Conservation (phyloP, 495 filamentous ascomycete species). For the Stereocaulon alpinum region DNA sequence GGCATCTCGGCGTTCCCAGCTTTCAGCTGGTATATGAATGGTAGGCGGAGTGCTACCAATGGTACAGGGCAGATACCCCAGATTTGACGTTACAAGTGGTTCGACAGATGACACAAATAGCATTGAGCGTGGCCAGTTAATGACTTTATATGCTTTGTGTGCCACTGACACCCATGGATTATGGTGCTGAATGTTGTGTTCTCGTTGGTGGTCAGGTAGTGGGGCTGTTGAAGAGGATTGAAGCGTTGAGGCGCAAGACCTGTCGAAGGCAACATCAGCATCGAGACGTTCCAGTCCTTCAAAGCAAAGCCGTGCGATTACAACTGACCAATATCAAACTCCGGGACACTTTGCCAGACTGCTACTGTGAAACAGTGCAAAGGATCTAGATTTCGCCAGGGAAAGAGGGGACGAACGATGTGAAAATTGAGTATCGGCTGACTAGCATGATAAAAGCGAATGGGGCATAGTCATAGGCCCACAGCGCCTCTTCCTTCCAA, state of each 20-base stretch:
- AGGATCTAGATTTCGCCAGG: not conserved
- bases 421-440: slow-evolving; percentile 3
- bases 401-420: not conserved
- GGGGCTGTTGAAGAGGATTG: not conserved
- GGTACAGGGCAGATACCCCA: not conserved
- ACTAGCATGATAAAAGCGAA: not conserved
- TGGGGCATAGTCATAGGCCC: not conserved
- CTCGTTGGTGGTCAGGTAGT: not conserved
- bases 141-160: not conserved
- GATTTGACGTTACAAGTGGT: not conserved
- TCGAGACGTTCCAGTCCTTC: not conserved
- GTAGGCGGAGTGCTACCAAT: not conserved
- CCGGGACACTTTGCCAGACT: not conserved
- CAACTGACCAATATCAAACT: not conserved
- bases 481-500: slow-evolving; percentile 2
- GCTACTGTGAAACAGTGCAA: no score
- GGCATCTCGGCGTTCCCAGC: not conserved
- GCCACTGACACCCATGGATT: not conserved
- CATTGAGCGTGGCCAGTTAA: not conserved
- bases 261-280: not conserved
- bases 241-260: not conserved
- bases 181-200: not conserved
- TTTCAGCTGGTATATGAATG: not conserved
- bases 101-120: not conserved
- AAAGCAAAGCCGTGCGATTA: not conserved